Evolutionary conservation across 495 filamentous ascomycete species (phyloP).

Genomic region (Aspergillus diversus): DNA sequence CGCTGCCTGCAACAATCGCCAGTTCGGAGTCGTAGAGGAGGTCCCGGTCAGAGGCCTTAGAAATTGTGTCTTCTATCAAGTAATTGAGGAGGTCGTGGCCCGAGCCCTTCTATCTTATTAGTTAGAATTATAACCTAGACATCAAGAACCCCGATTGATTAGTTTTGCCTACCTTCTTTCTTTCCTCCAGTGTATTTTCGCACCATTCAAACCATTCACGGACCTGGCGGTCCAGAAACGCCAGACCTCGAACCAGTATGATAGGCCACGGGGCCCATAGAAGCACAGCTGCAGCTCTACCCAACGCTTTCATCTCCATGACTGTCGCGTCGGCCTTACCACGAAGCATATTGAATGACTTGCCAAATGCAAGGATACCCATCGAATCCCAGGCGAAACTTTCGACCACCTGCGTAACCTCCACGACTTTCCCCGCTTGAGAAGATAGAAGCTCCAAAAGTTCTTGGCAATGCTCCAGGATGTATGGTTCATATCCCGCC

Average conservation of each 20-base stretch:
- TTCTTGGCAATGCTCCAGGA: slow-evolving; percentile 18
- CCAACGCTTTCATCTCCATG: not conserved
- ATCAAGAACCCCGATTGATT: not conserved
- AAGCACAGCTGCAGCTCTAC: not conserved
- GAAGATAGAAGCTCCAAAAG: slow-evolving; percentile 10
- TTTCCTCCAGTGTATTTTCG: slow-evolving; percentile 9
- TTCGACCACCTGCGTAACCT: slow-evolving; percentile 12
- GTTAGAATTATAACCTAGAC: not conserved
- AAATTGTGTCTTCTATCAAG: slow-evolving; percentile 13
- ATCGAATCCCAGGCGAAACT: slow-evolving; percentile 20
- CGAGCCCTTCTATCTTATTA: slow-evolving; percentile 4
- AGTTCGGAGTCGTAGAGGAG: slow-evolving; percentile 19
- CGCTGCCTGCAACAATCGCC: slow-evolving; percentile 15
- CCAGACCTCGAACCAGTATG: slow-evolving; percentile 11
- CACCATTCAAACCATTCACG: slow-evolving; percentile 16
- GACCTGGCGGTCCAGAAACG: not conserved
- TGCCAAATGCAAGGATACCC: slow-evolving; percentile 19
- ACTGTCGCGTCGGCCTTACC: slow-evolving; percentile 1
- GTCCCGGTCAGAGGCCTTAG: slow-evolving; percentile 10
- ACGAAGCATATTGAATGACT: slow-evolving; percentile 18
- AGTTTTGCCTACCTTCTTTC: slow-evolving; percentile 5
- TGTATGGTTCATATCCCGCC: slow-evolving; percentile 18
- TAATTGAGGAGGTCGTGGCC: slow-evolving; percentile 20
- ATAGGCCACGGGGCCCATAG: slow-evolving; percentile 11
- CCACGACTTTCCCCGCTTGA: not conserved